Base-by-base conservation (phyloP, 441 rosid species). In the Dalechampia spathulata region DNA sequence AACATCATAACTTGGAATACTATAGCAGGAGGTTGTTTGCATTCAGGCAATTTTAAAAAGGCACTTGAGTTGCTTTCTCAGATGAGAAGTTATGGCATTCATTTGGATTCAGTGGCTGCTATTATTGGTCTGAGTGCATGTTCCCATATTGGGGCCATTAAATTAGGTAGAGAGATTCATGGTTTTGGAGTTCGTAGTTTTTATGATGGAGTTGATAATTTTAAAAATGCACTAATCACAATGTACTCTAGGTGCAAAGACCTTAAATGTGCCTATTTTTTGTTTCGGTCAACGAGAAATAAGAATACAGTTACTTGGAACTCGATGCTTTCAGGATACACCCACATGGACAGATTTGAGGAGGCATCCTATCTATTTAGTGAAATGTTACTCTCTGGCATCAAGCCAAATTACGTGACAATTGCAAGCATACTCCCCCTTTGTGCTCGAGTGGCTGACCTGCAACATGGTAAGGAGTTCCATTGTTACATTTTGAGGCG, bases 371-470 rank as follows among this genome's bases (percentile, higher is more conserved):
- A 59, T 61, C 62, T 82, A 1, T 75, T 84, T 43, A 71, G 83
- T 64, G 78, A 82, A 60, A 84, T 67, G 92, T 44, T 82, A 66
- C 66, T 59, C 49, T 74, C 79, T 52, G 83, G 93, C 53, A 25
- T 78, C 43, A 76, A 78, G 60, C 93, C 93, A 28, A 86, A 79
- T 79, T 75, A 57, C 60, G 71, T 82, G 49, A 81, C 95, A 14
- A 77, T 86, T 58, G 90, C 87, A 7, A 79, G 90, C 62, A 69
- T 86, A 75, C 82, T 89, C 44, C 90, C 90, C 58, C 79, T 86
- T 5, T 86, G 90, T 73, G 88, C 95, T 57, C 75, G 85, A 21
- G 71, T 76, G 47, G 97, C 86, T 38, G 79, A 84, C 66, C 70
- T 84, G 36, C 88, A 78, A 53, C 90, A 82, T 49, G 95, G 95